These are phyloP conservation scores for Meira miltonrushii DNA, from an alignment of 1,284 basidiomycete genomes.

Conservation along the genomic window DNA sequence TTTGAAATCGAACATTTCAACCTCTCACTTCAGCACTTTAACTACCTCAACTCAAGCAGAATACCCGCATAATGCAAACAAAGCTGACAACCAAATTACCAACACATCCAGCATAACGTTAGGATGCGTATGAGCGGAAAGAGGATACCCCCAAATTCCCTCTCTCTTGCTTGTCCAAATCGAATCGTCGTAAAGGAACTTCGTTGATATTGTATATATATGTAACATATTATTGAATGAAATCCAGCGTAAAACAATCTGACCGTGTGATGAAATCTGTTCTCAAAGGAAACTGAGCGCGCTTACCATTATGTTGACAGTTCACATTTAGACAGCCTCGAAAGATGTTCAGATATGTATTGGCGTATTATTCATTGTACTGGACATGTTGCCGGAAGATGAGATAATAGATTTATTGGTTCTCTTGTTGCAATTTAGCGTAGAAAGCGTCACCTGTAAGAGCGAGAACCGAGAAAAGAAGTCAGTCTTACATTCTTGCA, in stretches of 20 bases:
- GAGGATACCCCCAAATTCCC: too few relatives aligned
- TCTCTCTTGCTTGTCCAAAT: too few relatives aligned
- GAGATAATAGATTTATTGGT: slow-evolving; percentile 6
- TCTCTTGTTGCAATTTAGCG: slow-evolving; percentile 43
- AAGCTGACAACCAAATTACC: not conserved
- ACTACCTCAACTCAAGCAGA: not conserved
- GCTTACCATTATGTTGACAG: slow-evolving; percentile 5
- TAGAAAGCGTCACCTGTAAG: slow-evolving; percentile 30
- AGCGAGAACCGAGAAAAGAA: not conserved
- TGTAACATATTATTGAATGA: too few relatives aligned
- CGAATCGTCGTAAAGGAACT: too few relatives aligned
- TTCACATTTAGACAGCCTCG: not conserved
- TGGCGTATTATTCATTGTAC: not conserved
- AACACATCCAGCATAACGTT: not conserved
- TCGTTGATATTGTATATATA: too few relatives aligned
- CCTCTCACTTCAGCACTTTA: not conserved
- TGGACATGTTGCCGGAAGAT: not conserved
- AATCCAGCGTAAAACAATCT: too few relatives aligned
- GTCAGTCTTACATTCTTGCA: not conserved
- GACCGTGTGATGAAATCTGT: too few relatives aligned
- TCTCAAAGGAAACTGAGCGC: slow-evolving; percentile 15
- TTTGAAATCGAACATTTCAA: not conserved
- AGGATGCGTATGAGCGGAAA: not conserved
- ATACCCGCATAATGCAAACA: not conserved
- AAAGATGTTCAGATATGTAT: not conserved